Evolutionary conservation across 2,329 filamentous ascomycete genomes (phyloP), one percentile per base, ranked within the genome.

Genomic region (Chaetomium globosum): DNA sequence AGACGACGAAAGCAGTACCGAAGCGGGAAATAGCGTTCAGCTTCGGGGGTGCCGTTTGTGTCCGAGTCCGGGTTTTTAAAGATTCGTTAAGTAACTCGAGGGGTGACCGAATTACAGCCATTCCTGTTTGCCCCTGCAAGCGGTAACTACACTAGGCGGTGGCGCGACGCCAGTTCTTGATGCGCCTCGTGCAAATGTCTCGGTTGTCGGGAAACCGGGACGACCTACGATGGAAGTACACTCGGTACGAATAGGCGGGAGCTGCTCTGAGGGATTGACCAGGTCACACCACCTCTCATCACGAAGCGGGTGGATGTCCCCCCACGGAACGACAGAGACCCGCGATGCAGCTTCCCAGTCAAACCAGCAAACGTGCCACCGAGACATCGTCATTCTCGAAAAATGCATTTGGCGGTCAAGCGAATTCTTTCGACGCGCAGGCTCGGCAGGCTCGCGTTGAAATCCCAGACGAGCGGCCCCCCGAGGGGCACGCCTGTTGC

Each of bases 111-210:
- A 57, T 6, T 6, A 9, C 23, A 10, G 33, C 4, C 30, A 36
- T 36, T 55, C 30, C 53, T 55, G 53, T 55, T 55, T 55, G 8
- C 33, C 21, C 28, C 19, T 33, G 30, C 52, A 54, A 54, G 30
- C 52, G 30, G 52, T 16, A n/a, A n/a, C n/a, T n/a, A n/a, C n/a
- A n/a, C n/a, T n/a, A 54, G 8, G 23, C 28, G 46, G 21, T 60
- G 48, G 58, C 48, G 48, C 48, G 12, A 51, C 10, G 57, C 28
- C 28, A 26, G 13, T n/a, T 30, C 7, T 26, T 3, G 19, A 13
- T 19, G 51, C 4, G 58, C n/a, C 31, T 60, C 48, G 58, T 53
- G 58, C 31, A 28, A 30, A 39, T 60, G 58, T 60, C 58, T 60
- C 58, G 58, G 58, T 30, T 60, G 49, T 30, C 58, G 48, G 58